Evolutionary conservation across 2,329 filamentous ascomycete genomes (phyloP).

Genomic region (Cladosporium sp.): DNA sequence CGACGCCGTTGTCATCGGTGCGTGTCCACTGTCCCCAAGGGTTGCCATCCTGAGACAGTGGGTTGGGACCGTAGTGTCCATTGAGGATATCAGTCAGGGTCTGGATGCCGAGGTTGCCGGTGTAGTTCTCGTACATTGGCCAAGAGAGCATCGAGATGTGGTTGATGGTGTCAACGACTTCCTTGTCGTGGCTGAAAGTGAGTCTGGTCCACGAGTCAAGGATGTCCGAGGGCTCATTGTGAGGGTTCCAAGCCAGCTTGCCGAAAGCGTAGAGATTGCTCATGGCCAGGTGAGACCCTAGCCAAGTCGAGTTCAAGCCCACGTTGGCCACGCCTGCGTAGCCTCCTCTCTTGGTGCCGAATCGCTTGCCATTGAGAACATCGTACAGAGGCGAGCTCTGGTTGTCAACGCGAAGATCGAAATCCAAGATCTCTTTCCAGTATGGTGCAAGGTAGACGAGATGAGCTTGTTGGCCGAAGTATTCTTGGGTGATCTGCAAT

Average conservation of each 20-base stretch:
- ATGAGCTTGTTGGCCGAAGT: conserved; percentile 66
- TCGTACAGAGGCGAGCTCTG: conserved; percentile 53
- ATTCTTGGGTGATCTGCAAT: conserved; percentile 64
- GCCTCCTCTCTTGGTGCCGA: conserved; percentile 54
- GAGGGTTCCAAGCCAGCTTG: conserved; percentile 60
- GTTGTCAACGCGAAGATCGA: conserved; percentile 59
- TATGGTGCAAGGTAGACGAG: conserved; percentile 63
- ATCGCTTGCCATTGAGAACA: conserved; percentile 57
- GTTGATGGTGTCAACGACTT: conserved; percentile 56
- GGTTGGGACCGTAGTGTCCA: conserved; percentile 64
- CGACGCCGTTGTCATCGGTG: conserved; percentile 54
- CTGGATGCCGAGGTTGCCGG: conserved; percentile 64
- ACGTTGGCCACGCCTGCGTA: conserved; percentile 65
- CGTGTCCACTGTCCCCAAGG: conserved; percentile 70
- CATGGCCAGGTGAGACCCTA: conserved; percentile 66
- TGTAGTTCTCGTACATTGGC: conserved; percentile 67
- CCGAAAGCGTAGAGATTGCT: conserved; percentile 68
- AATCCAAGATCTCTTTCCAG: conserved; percentile 64
- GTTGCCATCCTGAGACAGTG: conserved; percentile 61
- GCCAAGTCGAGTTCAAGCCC: conserved; percentile 61
- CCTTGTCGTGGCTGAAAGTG: conserved; percentile 55
- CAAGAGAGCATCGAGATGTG: conserved; percentile 64
- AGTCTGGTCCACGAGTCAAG: conserved; percentile 63
- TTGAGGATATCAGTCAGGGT: conserved; percentile 64
- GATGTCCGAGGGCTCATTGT: conserved; percentile 43